These are phyloP conservation scores for Nephromyces sp. DNA, from an alignment of 169 alveolate genomes.

Conservation along the genomic window DNA sequence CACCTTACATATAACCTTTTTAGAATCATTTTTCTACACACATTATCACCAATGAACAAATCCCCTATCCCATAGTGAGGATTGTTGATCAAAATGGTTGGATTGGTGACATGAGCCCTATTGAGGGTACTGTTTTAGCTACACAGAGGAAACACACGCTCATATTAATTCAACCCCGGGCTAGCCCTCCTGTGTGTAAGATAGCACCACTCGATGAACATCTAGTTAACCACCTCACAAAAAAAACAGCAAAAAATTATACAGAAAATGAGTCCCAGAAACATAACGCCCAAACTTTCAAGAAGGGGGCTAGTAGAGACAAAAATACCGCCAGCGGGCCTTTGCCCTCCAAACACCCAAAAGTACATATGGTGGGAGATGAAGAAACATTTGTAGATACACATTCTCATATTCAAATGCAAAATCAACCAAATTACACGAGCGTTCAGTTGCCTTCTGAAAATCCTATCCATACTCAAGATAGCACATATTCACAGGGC, in stretches of 20 bases:
- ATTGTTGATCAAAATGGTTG: constrained; percentile 3
- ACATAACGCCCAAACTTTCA: background rate
- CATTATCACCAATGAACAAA: background rate
- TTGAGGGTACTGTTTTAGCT: background rate
- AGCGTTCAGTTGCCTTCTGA: no score
- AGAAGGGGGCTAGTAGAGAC: background rate
- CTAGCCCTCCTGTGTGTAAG: background rate
- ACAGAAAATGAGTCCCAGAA: background rate
- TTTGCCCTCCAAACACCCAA: no score
- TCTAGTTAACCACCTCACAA: no score
- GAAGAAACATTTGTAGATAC: no score
- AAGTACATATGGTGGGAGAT: no score
- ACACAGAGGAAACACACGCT: background rate
- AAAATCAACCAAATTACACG: no score
- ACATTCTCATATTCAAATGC: no score
- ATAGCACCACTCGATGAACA: background rate
- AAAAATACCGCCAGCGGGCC: background rate
- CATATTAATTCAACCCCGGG: background rate
- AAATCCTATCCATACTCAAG: no score
- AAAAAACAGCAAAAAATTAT: no score
- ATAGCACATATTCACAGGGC: no score
- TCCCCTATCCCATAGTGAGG: background rate
- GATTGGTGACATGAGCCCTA: constrained; percentile 1
- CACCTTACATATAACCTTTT: no score
- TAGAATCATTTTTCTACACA: no score